A percentile compares a stretch with the other conserved stretches of the same genome.
phyloP scores from a whole-genome alignment of 768 basidiomycete genomes.

The Suillus bovinus region DNA sequence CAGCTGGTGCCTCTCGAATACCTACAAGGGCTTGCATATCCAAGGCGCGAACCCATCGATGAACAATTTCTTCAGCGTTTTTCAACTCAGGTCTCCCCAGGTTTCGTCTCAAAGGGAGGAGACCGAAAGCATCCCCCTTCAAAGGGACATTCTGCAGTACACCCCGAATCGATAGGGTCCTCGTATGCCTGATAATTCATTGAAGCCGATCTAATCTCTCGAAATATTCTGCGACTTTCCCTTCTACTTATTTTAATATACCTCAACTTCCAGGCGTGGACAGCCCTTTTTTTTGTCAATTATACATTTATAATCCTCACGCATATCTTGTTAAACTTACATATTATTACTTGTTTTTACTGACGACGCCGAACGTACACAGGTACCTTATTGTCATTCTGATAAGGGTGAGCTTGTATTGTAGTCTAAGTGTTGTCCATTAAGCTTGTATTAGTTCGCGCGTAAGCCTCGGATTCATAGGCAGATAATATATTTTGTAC shows the following conservation, averaged over 20 bases:
- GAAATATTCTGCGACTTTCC: background rate
- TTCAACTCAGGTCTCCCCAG: conserved; percentile 31
- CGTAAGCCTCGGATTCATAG: background rate
- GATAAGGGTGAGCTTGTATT: background rate
- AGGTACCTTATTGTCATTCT: background rate
- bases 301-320: conserved; percentile 1
- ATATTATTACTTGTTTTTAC: conserved; percentile 1
- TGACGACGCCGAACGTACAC: background rate
- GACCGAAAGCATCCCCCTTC: conserved; percentile 18
- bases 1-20: conserved; percentile 64
- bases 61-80: conserved; percentile 65
- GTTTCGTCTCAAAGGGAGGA: conserved; percentile 18
- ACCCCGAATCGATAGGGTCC: background rate
- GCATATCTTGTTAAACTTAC: background rate
- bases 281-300: background rate
- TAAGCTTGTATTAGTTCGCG: background rate
- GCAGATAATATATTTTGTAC: background rate
- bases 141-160: background rate
- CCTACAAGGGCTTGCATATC: conserved; percentile 54
- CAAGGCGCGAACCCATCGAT: conserved; percentile 61
- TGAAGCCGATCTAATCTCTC: background rate
- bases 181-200: background rate
- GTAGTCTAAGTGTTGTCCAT: background rate
- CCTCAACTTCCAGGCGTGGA: background rate
- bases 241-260: background rate